These are phyloP conservation scores for Penicillium sp. DNA, from an alignment of 2,329 filamentous ascomycete species.

Conservation along the genomic window DNA sequence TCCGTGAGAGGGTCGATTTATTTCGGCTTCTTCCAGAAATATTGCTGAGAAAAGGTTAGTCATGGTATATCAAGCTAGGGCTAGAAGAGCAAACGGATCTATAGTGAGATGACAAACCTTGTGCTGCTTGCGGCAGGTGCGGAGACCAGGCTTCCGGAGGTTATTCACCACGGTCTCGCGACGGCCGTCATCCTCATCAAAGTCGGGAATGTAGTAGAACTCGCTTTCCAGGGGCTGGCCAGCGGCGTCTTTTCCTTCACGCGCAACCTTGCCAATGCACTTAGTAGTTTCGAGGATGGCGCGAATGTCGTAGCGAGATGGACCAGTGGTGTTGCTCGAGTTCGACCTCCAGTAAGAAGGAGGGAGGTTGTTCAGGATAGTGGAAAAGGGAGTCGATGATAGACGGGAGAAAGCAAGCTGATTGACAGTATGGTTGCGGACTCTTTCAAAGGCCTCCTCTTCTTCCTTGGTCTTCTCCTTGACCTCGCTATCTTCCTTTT, in stretches of 20 bases:
- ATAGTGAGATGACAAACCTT: conserved; percentile 70
- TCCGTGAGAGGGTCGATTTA: conserved; percentile 31
- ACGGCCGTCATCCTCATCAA: conserved; percentile 78
- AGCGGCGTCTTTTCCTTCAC: conserved; percentile 93
- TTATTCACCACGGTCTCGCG: conserved; percentile 83
- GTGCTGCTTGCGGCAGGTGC: conserved; percentile 92
- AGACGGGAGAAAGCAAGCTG: conserved; percentile 94
- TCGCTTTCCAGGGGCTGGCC: conserved; percentile 93
- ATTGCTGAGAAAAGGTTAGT: conserved; percentile 62
- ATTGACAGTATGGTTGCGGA: conserved; percentile 85
- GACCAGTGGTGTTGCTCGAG: conserved; percentile 47
- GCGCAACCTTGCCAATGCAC: conserved; percentile 85
- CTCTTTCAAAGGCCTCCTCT: conserved; percentile 41
- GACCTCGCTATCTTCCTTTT: conserved; percentile 22
- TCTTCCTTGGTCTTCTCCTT: conserved; percentile 30
- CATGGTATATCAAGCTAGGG: conserved; percentile 9
- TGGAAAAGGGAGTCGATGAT: conserved; percentile 87
- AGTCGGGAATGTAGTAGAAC: conserved; percentile 93
- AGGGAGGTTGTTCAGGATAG: conserved; percentile 86
- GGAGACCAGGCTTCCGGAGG: conserved; percentile 84
- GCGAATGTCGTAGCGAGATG: conserved; percentile 70
- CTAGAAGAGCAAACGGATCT: conserved; percentile 10
- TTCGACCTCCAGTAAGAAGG: conserved; percentile 62
- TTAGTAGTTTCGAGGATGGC: conserved; percentile 73
- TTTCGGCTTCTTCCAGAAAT: conserved; percentile 72